Conservation (phyloP, 2,329 filamentous ascomycete genomes). For the Bipolaris zeicola region DNA sequence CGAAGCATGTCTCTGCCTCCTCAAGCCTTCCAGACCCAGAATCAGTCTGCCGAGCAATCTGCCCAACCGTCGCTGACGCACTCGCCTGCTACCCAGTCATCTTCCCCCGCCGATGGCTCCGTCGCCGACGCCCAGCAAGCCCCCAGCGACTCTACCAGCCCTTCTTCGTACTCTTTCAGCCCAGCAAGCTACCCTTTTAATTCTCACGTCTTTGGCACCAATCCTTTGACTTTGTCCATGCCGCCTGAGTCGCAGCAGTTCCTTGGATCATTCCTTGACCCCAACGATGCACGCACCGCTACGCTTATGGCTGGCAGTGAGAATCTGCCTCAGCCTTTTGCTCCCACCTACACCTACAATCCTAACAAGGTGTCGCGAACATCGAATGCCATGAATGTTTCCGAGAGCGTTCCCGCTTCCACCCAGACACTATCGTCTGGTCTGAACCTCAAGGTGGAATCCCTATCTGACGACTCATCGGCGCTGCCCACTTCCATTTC, state of each 20-base stretch:
- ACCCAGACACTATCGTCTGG: conserved; percentile 51
- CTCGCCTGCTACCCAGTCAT: conserved; percentile 25
- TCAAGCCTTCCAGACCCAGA: conserved; percentile 30
- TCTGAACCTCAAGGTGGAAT: conserved; percentile 29
- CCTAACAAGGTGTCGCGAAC: conserved; percentile 48
- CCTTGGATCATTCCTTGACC: conserved; percentile 54
- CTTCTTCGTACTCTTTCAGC: conserved; percentile 28
- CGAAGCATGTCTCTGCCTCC: conserved; percentile 54
- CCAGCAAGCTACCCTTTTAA: conserved; percentile 32
- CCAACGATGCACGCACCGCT: conserved; percentile 52
- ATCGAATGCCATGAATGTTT: conserved; percentile 6
- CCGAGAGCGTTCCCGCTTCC: conserved; percentile 46
- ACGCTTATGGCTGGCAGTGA: conserved; percentile 56
- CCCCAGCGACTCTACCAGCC: conserved; percentile 27
- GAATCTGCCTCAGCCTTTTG: conserved; percentile 47
- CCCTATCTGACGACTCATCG: conserved; percentile 17
- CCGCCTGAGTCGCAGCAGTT: conserved; percentile 61
- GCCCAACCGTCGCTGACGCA: conserved; percentile 29
- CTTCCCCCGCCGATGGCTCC: conserved; percentile 28
- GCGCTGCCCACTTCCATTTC: conserved; percentile 27
- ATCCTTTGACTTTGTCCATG: conserved; percentile 57
- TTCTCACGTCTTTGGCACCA: conserved; percentile 41
- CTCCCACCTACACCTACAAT: conserved; percentile 54
- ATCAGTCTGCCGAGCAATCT: conserved; percentile 20
- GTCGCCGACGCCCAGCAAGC: conserved; percentile 31